Evolutionary conservation across 2,329 filamentous ascomycete species (phyloP), one percentile per base, ranked within the genome.

Genomic region (Cercospora brassicicola): DNA sequence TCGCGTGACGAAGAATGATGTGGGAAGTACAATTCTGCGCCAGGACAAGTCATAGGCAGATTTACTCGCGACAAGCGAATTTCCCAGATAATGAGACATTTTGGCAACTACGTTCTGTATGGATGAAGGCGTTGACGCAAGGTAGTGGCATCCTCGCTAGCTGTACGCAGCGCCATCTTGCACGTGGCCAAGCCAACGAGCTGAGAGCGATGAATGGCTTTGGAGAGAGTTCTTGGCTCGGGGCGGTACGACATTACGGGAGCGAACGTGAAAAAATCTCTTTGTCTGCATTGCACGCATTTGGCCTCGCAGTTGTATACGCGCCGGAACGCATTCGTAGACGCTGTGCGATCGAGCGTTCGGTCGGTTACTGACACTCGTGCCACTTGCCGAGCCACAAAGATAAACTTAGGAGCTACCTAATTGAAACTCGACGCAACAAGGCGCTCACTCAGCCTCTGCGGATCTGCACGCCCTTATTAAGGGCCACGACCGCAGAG

Each of bases 361-460:
- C 15, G 36, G 36, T n/a, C 36, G 36, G 36, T 15, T 42, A 42
- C 36, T 42, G 36, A 42, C 36, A 9, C 6, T 42, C 36, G 36
- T 42, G 36, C 36, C 36, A 42, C 36, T 42, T 42, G 36, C 36
- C 36, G 36, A 42, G 15, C 36, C 36, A 42, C 36, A 42, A 42
- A 42, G 36, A 42, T 15, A 42, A 42, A 42, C 36, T 42, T 42
- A 42, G 36, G 36, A 42, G 36, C 36, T 42, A n/a, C 36, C 36
- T 42, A 42, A 39, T 48, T 48, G 42, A 48, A 48, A 48, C 45
- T 51, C 45, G 45, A 51, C 45, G 45, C 10, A 56, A 57, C 53
- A 30, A 57, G 53, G 15, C 30, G 26, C 53, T 57, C 59, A 61
- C 59, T 45, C 59, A 61, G 59, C 59, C 59, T 61, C 53, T 61